phyloP scores from a whole-genome alignment of 2,329 filamentous ascomycete species.

The Pseudogymnoascus sp. region DNA sequence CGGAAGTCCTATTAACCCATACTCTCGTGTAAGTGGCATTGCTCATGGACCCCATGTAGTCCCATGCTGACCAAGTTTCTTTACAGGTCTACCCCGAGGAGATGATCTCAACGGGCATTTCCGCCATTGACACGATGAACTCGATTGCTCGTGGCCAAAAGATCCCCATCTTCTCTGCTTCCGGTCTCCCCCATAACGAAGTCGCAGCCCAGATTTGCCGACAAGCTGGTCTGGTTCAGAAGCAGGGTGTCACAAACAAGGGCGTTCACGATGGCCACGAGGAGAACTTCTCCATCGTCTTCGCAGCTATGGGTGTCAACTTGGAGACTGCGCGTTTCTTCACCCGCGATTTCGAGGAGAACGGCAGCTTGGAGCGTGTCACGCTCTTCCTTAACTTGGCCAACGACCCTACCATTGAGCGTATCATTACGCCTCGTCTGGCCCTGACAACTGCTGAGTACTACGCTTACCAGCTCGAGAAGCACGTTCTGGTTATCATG shows the following conservation, averaged over 20 bases:
- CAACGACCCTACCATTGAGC: conserved; percentile 98
- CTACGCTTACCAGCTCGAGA: conserved; percentile 99
- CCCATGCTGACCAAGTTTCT: background rate
- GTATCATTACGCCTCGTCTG: conserved; percentile 98
- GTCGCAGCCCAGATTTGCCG: conserved; percentile 98
- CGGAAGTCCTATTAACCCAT: conserved; percentile 96
- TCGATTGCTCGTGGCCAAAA: conserved; percentile 97
- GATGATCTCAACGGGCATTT: conserved; percentile 99
- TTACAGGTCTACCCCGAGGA: conserved; percentile 91
- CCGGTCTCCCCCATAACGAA: conserved; percentile 98
- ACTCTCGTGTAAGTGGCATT: conserved; percentile 65
- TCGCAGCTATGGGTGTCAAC: conserved; percentile 99
- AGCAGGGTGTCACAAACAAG: conserved; percentile 73
- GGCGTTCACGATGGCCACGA: conserved; percentile 93
- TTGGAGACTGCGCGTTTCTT: conserved; percentile 98
- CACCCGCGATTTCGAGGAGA: conserved; percentile 97
- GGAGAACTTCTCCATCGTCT: conserved; percentile 99
- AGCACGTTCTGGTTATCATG: conserved; percentile 97
- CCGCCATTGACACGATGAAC: conserved; percentile 97
- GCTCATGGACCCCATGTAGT: background rate
- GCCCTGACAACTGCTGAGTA: conserved; percentile 98
- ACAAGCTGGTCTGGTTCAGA: conserved; percentile 84
- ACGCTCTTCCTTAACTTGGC: conserved; percentile 98
- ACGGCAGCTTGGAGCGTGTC: conserved; percentile 93
- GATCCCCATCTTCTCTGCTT: conserved; percentile 98